phyloP scores from a whole-genome alignment of 2,329 filamentous ascomycete genomes.

The Claviceps pusilla region DNA sequence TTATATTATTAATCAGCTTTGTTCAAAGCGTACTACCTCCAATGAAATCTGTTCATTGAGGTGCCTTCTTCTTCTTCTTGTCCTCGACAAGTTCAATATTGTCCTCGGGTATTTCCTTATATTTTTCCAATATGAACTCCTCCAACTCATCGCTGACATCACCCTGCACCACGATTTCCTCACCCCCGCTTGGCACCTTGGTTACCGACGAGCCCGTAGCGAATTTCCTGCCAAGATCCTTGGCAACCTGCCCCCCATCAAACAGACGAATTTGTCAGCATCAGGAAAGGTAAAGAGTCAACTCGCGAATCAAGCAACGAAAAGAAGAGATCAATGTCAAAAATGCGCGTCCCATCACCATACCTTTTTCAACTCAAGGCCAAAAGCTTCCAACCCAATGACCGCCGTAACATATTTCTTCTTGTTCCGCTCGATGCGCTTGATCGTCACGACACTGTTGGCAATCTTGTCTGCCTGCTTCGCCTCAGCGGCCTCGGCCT shows the following conservation, averaged over 20 bases:
- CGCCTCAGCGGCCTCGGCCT: conserved; percentile 74
- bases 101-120: conserved; percentile 80
- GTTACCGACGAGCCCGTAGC: conserved; percentile 88
- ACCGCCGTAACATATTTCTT: conserved; percentile 91
- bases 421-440: conserved; percentile 96
- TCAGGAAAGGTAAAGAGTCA: background rate
- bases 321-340: background rate
- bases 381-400: conserved; percentile 79
- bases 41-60: background rate
- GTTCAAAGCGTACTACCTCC: conserved; percentile 1
- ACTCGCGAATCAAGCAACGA: too few species aligned
- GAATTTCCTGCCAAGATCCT: conserved; percentile 98
- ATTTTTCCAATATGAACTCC: conserved; percentile 80
- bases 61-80: conserved; percentile 63
- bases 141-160: conserved; percentile 90
- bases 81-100: conserved; percentile 93
- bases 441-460: conserved; percentile 72
- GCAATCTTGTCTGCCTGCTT: conserved; percentile 73
- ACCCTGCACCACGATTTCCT: conserved; percentile 96
- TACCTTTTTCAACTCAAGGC: conserved; percentile 80
- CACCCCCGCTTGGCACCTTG: conserved; percentile 68
- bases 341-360: background rate
- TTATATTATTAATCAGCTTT: background rate
- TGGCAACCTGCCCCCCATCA: conserved; percentile 42
- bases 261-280: background rate